Evolutionary conservation across 345 rosid species (phyloP).

Genomic region (Eucalyptus dawsonii): DNA sequence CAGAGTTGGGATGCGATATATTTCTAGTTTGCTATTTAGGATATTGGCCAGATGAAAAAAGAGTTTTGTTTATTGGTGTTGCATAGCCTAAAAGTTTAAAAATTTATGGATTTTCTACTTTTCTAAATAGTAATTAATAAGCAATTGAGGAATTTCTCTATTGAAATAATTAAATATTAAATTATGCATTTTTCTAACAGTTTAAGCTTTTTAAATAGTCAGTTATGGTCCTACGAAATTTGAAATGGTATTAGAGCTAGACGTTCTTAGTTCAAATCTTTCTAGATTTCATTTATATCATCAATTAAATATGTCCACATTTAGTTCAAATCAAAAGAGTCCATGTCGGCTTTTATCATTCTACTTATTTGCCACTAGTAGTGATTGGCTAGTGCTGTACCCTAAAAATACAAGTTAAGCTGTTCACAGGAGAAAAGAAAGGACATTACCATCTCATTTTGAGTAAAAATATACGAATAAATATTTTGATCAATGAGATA

Average conservation of each 20-base stretch:
- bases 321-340: background rate
- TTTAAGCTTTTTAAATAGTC: too few relatives aligned
- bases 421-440: background rate
- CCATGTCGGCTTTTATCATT: background rate
- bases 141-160: background rate
- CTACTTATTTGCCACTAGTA: background rate
- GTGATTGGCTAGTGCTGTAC: background rate
- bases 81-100: background rate
- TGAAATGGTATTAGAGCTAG: too few relatives aligned
- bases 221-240: too few relatives aligned
- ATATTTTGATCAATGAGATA: background rate
- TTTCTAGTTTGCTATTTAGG: background rate
- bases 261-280: too few relatives aligned
- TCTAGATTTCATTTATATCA: too few relatives aligned
- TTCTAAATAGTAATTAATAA: background rate
- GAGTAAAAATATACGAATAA: background rate
- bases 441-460: background rate
- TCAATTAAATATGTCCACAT: too few relatives aligned
- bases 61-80: background rate
- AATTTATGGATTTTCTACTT: background rate
- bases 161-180: too few relatives aligned
- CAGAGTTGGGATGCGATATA: background rate
- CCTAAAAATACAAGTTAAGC: background rate
- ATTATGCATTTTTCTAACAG: too few relatives aligned
- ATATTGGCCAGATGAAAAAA: background rate